Conservation (phyloP, 2,329 filamentous ascomycete species). For the Sporothrix euskadiensis region DNA sequence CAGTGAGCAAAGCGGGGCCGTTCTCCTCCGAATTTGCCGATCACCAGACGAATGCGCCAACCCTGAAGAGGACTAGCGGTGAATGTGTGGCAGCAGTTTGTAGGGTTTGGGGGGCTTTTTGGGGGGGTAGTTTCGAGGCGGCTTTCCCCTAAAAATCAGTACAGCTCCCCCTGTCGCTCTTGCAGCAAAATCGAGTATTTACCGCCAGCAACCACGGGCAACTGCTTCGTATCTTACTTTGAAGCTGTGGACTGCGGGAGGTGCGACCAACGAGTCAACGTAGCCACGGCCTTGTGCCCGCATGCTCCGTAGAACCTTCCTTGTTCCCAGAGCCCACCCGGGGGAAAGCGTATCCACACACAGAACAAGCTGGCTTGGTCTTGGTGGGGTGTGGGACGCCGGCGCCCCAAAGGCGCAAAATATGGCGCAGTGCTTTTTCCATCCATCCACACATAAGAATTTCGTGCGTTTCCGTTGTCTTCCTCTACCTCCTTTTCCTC, state of each 20-base stretch:
- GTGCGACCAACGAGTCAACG: background rate
- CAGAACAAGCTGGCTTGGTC: background rate
- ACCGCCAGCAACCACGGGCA: background rate
- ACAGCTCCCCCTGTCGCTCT: conserved; percentile 6
- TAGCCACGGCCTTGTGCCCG: background rate
- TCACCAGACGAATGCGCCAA: conserved; percentile 21
- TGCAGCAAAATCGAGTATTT: background rate
- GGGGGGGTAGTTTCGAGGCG: background rate
- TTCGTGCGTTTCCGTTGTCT: conserved; percentile 25
- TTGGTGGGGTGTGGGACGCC: conserved; percentile 12
- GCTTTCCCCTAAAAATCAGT: background rate
- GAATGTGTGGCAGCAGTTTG: background rate
- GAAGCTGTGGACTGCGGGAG: background rate
- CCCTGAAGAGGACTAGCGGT: conserved; percentile 23
- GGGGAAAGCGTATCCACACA: conserved; percentile 15
- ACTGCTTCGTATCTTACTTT: background rate
- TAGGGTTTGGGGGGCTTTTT: background rate
- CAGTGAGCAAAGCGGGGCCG: conserved; percentile 27
- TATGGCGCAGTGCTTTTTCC: conserved; percentile 26
- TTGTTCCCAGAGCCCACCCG: conserved; percentile 2
- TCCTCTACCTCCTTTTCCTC: conserved; percentile 20
- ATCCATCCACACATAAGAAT: conserved; percentile 22
- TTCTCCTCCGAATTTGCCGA: conserved; percentile 30
- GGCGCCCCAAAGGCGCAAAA: conserved; percentile 17
- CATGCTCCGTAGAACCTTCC: background rate